Evolutionary conservation across 2,329 filamentous ascomycete species (phyloP), one percentile per base, ranked within the genome.

Genomic region (Ramularia endophylla): DNA sequence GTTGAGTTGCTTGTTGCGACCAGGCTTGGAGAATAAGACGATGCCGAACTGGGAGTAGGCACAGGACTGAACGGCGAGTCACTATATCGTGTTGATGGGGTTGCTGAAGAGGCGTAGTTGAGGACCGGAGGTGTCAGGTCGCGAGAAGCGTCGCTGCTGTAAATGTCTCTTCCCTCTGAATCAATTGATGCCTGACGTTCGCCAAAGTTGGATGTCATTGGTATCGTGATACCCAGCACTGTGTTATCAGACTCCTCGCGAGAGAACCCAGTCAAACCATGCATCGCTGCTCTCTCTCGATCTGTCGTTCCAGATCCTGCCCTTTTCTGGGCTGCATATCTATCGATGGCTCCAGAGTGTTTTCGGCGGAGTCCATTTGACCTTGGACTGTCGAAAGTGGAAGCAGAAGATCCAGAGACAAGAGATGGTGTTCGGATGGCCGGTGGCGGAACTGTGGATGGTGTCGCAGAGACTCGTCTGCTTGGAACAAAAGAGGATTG

Each of bases 61-160:
- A 85, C 83, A 48, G 84, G 75, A 57, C 84, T 88, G 62, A 87
- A 88, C 4, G 82, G 78, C 1, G 85, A 88, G 41, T 80, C 84
- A 2, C 83, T 86, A 55, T 84, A 87, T 46, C 81, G 72, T 2
- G 85, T 87, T 3, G 84, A 88, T 27, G 84, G 83, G 44, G 83
- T 87, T 17, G 72, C 78, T 46, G 83, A 87, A 39, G 80, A 72
- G 2, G 72, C 75, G 61, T 82, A 80, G 12, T 33, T 36, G 12
- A 46, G 38, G 4, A 53, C 35, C 3, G 56, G 47, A 15, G 56
- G 50, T 7, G 55, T 50, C 27, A 42, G 29, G 20, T 55, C 49
- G 34, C 47, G 44, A n/a, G 39, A 45, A 16, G 41, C 35, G 28
- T 33, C 38, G 29, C 42, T 38, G 8, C 45, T 31, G 16, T 40